These are phyloP conservation scores for Starmera caribaea DNA, from an alignment of 805 yeast species.

Conservation along the genomic window DNA sequence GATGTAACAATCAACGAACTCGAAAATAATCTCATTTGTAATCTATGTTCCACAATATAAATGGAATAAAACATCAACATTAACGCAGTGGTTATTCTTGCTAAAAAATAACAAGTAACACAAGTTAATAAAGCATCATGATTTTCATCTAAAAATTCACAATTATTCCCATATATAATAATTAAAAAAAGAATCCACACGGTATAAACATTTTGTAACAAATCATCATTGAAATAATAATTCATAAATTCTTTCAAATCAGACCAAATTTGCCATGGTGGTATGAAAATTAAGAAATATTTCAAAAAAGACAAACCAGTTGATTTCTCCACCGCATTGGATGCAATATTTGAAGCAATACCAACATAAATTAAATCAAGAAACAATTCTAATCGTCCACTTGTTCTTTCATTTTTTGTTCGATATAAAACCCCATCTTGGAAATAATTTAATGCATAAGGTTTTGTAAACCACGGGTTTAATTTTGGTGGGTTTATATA, in stretches of 20 bases:
- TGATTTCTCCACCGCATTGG: conserved; percentile 40
- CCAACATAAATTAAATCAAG: conserved; percentile 58
- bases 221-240: conserved; percentile 52
- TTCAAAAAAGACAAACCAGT: conserved; percentile 35
- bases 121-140: conserved; percentile 28
- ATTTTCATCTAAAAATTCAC: conserved; percentile 23
- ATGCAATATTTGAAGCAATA: conserved; percentile 49
- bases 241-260: conserved; percentile 56
- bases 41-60: conserved; percentile 39
- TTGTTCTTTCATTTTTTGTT: conserved; percentile 44
- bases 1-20: conserved; percentile 24
- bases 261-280: conserved; percentile 59
- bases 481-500: conserved; percentile 33
- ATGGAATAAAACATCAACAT: conserved; percentile 27
- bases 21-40: conserved; percentile 36
- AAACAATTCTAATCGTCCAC: conserved; percentile 46
- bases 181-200: conserved; percentile 43
- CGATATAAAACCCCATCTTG: conserved; percentile 45
- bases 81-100: conserved; percentile 25
- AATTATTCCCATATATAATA: conserved; percentile 42
- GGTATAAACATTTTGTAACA: conserved; percentile 41
- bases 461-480: conserved; percentile 31
- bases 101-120: conserved; percentile 30
- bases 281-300: conserved; percentile 42
- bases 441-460: conserved; percentile 54